Conservation (phyloP, 148 eudicot genomes). For the Nepenthes gracilis region DNA sequence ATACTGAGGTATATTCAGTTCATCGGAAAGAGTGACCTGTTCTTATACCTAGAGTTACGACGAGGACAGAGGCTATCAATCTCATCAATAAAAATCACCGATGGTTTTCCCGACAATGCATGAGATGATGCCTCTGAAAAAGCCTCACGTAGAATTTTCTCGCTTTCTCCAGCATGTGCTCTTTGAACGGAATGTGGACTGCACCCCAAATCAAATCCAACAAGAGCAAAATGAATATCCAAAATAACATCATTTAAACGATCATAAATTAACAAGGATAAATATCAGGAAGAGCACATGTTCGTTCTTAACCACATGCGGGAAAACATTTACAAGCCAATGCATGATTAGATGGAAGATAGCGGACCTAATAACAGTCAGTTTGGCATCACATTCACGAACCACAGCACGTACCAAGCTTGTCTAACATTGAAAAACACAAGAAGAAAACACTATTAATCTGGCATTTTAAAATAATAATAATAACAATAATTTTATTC, state of each 20-base stretch:
- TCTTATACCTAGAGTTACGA: conserved; percentile 59
- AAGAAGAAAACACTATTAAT: conserved; percentile 4
- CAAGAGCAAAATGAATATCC: neutral
- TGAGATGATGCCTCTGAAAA: conserved; percentile 72
- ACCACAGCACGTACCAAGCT: conserved; percentile 97
- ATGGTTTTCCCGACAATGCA: conserved; percentile 66
- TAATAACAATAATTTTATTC: neutral
- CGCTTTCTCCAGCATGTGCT: conserved; percentile 89
- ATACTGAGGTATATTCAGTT: neutral
- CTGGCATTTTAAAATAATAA: neutral
- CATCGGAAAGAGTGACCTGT: neutral
- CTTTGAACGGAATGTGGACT: conserved; percentile 88
- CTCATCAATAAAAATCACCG: conserved; percentile 87
- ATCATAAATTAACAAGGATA: neutral
- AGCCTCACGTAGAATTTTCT: conserved; percentile 76
- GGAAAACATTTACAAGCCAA: neutral
- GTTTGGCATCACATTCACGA: conserved; percentile 79
- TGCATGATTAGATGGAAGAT: conserved; percentile 3
- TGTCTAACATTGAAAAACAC: conserved; percentile 37
- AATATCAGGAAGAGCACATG: neutral
- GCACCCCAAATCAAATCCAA: conserved; percentile 18
- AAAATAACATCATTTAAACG: neutral
- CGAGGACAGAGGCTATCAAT: conserved; percentile 94
- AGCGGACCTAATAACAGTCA: conserved; percentile 61
- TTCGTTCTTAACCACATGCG: neutral